A percentile compares a stretch with the other conserved stretches of the same genome.
Evolutionary conservation across 2,329 filamentous ascomycete genomes (phyloP).

Genomic region (Monosporascus sp.): DNA sequence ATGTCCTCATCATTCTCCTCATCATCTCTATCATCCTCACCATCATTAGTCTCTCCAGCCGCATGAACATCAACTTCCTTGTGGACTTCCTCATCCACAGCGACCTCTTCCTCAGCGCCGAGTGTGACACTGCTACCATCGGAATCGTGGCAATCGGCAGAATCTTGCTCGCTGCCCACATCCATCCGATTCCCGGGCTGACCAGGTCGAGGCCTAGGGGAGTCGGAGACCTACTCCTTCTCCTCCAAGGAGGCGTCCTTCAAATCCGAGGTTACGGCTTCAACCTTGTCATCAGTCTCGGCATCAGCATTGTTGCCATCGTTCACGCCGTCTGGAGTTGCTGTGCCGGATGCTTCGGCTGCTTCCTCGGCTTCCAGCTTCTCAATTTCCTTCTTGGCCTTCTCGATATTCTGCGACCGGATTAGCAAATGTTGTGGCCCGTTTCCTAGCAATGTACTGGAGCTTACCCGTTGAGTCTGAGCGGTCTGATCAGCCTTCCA

Average conservation of each 20-base stretch:
- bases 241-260: slow-evolving; percentile 48
- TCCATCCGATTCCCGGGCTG: slow-evolving; percentile 1
- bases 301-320: slow-evolving; percentile 35
- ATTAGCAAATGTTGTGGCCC: slow-evolving; percentile 22
- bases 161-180: slow-evolving; percentile 1
- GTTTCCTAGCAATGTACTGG: neutral
- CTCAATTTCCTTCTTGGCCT: slow-evolving; percentile 93
- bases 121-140: neutral
- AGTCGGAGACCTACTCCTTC: slow-evolving; percentile 37
- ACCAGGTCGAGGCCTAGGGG: slow-evolving; percentile 2
- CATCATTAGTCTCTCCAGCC: neutral
- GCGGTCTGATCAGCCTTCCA: slow-evolving; percentile 89
- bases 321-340: slow-evolving; percentile 38
- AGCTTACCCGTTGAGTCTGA: slow-evolving; percentile 83
- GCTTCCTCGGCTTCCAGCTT: slow-evolving; percentile 68
- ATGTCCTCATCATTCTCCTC: neutral
- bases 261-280: slow-evolving; percentile 45
- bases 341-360: slow-evolving; percentile 40
- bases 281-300: slow-evolving; percentile 42
- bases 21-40: neutral
- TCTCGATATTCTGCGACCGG: slow-evolving; percentile 75
- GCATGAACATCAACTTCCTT: neutral
- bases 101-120: neutral
- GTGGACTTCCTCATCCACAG: neutral
- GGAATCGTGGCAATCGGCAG: slow-evolving; percentile 1